phyloP scores from a whole-genome alignment of 2,329 filamentous ascomycete genomes.

The Penicillium sp. region DNA sequence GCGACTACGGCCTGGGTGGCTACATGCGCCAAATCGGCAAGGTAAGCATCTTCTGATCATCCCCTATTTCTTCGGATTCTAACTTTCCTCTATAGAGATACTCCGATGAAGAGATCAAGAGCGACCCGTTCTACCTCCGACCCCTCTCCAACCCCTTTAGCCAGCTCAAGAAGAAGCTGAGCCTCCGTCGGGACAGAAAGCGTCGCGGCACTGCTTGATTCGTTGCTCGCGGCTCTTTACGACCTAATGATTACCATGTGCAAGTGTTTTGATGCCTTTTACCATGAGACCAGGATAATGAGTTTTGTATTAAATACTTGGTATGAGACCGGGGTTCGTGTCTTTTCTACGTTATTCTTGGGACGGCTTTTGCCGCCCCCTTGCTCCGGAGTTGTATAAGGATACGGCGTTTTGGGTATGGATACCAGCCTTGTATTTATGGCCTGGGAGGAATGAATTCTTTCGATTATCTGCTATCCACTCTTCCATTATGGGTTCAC shows the following conservation, averaged over 20 bases:
- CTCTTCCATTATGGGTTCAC: not conserved
- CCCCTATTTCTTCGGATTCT: constrained; percentile 1
- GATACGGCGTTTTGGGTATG: constrained; percentile 1
- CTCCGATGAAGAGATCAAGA: constrained; percentile 41
- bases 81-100: constrained; percentile 33
- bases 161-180: constrained; percentile 28
- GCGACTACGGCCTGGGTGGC: constrained; percentile 50
- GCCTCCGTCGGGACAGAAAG: constrained; percentile 26
- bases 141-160: constrained; percentile 31
- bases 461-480: not conserved
- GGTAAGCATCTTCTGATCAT: constrained; percentile 52
- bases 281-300: constrained; percentile 3
- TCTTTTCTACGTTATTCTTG: not conserved
- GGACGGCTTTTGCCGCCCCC: not conserved
- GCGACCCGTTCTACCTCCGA: constrained; percentile 39
- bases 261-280: not conserved
- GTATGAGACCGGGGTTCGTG: not conserved
- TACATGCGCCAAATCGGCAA: constrained; percentile 74
- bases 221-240: not conserved
- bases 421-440: not conserved
- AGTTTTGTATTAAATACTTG: constrained; percentile 1
- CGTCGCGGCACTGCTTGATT: constrained; percentile 17
- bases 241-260: constrained; percentile 6
- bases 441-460: not conserved
- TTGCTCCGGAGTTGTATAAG: constrained; percentile 5